Base-by-base conservation (phyloP, 768 basidiomycete genomes). In the Termitomyces sp. region DNA sequence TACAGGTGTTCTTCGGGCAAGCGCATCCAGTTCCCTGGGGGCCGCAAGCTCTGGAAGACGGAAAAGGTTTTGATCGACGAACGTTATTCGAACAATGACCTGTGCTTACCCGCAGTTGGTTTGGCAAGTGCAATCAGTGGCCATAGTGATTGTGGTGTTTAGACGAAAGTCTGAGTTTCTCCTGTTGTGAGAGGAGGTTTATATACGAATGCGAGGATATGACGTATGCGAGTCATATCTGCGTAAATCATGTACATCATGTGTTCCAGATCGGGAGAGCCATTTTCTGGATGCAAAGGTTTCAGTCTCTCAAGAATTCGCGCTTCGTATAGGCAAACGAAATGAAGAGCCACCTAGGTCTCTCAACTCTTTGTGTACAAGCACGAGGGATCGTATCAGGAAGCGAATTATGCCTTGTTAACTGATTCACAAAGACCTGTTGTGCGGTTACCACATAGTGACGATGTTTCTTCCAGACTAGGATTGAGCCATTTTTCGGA, bases 11-110 rank as follows among this genome's bases (percentile, higher is more conserved):
- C 65, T 72, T 68, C 2, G 66, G 54, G 64, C 75, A 76, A 1
- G 70, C 57, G 52, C 75, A 75, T 20, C 73, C 74, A 16, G 70
- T 71, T 57, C 73, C 72, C 26, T 64, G 51, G n/a, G 72, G 68
- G 12, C 74, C 75, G 60, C 75, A 76, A 48, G 69, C 59, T 32
- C 75, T 76, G 55, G 50, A 22, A 6, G n/a, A 3, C n/a, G 8
- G 16, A 2, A 5, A 26, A 29, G 10, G 9, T 24, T 7, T 13
- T n/a, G n/a, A 14, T 22, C 24, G 14, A 31, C 10, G 20, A 10
- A 13, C 26, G 36, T 0, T 14, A 24, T 37, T 18, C 2, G 12
- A 10, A 34, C 10, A 22, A 3, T 37, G 44, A 0, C 43, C 24
- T n/a, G 16, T 16, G 50, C 68, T 59, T 56, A 68, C 67, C 51